Evolutionary conservation across 148 eudicot species (phyloP).

Genomic region (Nepenthes mirabilis): DNA sequence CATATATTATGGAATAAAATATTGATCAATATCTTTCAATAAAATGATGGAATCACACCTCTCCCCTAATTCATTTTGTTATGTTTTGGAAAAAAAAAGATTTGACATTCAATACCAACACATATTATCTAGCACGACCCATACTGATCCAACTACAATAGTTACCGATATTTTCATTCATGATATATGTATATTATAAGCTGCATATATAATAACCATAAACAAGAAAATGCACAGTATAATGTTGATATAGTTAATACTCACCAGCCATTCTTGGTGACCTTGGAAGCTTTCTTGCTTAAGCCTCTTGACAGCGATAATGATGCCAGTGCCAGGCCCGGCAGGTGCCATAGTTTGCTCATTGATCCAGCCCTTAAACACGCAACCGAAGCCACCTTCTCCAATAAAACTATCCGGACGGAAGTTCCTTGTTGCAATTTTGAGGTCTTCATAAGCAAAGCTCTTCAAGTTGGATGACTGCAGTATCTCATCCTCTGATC

Average conservation of each 20-base stretch:
- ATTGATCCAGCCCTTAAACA: constrained; percentile 84
- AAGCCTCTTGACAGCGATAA: constrained; percentile 72
- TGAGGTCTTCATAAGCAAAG: constrained; percentile 46
- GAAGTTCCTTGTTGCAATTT: constrained; percentile 54
- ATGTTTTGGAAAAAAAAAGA: no score
- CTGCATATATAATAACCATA: not conserved
- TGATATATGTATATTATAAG: not conserved
- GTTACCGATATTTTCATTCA: not conserved
- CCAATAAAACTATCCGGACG: constrained; percentile 84
- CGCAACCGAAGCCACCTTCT: constrained; percentile 87
- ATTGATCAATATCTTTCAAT: no score
- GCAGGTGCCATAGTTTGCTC: constrained; percentile 51
- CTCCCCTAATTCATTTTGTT: no score
- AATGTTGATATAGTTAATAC: constrained; percentile 8
- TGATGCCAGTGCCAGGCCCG: constrained; percentile 49
- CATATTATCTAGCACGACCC: no score
- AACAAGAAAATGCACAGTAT: not conserved
- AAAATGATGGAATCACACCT: no score
- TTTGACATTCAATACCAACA: no score
- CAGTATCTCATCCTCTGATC: constrained; percentile 57
- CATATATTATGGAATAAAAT: no score
- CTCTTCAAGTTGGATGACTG: constrained; percentile 45
- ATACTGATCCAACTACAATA: no score
- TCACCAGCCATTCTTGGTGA: constrained; percentile 86
- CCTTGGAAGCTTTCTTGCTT: constrained; percentile 75